phyloP scores from a whole-genome alignment of 2,329 filamentous ascomycete genomes.

The Diaporthe destruens region DNA sequence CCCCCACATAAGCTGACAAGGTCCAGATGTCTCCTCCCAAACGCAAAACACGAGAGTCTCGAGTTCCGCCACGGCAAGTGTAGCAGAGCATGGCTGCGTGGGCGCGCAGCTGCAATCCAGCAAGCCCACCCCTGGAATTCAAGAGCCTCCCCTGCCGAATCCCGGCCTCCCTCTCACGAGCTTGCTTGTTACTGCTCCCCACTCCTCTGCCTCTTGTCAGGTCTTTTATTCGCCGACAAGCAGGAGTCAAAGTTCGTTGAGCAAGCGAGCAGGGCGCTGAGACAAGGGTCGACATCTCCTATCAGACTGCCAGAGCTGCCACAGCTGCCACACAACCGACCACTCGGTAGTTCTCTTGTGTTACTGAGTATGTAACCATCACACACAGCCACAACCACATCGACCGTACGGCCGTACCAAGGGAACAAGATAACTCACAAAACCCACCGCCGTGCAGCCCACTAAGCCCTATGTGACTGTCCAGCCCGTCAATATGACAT shows the following conservation, averaged over 20 bases:
- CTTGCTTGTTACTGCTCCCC: constrained; percentile 31
- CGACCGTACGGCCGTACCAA: background rate
- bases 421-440: background rate
- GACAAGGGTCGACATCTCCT: background rate
- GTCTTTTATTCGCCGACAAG: background rate
- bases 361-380: no score
- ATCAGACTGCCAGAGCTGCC: no score
- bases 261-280: background rate
- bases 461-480: constrained; percentile 15
- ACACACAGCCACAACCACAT: constrained; percentile 24
- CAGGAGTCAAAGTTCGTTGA: constrained; percentile 1
- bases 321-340: constrained; percentile 6
- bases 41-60: constrained; percentile 25
- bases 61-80: constrained; percentile 22
- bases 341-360: no score
- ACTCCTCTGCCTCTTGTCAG: background rate
- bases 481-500: constrained; percentile 36
- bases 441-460: constrained; percentile 25
- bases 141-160: constrained; percentile 7
- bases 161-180: constrained; percentile 17
- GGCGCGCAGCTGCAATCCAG: background rate
- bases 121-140: constrained; percentile 29
- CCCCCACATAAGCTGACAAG: constrained; percentile 16
- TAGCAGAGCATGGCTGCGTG: constrained; percentile 27
- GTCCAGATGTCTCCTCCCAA: constrained; percentile 28